Conservation (phyloP, 1,139 yeast species). For the Saccharomycopsis crataegensis region DNA sequence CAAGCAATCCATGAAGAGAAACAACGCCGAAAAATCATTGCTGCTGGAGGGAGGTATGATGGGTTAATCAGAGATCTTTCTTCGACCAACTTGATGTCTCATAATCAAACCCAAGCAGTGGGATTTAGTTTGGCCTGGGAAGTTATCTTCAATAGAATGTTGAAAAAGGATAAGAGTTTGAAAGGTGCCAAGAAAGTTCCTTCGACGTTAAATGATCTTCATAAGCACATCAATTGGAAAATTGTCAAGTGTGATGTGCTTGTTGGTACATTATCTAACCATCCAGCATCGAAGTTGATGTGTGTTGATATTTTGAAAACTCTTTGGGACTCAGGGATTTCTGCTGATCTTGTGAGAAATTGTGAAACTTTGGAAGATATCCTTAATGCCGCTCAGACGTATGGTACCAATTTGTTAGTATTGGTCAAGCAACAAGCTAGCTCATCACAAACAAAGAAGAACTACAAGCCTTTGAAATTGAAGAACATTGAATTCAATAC, state of each 20-base stretch:
- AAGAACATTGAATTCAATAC: conserved; percentile 50
- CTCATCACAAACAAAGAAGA: conserved; percentile 31
- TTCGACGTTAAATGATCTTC: conserved; percentile 29
- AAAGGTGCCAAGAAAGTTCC: neutral
- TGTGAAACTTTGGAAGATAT: conserved; percentile 59
- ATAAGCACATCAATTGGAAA: conserved; percentile 35
- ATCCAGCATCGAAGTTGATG: conserved; percentile 22
- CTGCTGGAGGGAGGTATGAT: conserved; percentile 94
- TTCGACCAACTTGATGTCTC: neutral
- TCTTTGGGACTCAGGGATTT: conserved; percentile 65
- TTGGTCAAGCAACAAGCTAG: conserved; percentile 54
- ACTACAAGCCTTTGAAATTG: conserved; percentile 68
- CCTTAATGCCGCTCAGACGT: conserved; percentile 51
- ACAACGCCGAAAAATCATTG: conserved; percentile 41
- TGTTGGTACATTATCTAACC: conserved; percentile 53
- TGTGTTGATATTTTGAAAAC: conserved; percentile 46
- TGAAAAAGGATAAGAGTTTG: conserved; percentile 33
- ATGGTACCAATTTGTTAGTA: conserved; percentile 71
- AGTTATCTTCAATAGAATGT: conserved; percentile 43
- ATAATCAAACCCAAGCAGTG: conserved; percentile 57
- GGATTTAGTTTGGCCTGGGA: conserved; percentile 78
- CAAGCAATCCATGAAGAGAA: conserved; percentile 64
- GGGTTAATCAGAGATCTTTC: conserved; percentile 56
- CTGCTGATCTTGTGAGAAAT: conserved; percentile 58
- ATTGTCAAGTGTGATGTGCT: conserved; percentile 71